Base-by-base conservation (phyloP, 176 grass and related monocot species). In the Thalia dealbata region DNA sequence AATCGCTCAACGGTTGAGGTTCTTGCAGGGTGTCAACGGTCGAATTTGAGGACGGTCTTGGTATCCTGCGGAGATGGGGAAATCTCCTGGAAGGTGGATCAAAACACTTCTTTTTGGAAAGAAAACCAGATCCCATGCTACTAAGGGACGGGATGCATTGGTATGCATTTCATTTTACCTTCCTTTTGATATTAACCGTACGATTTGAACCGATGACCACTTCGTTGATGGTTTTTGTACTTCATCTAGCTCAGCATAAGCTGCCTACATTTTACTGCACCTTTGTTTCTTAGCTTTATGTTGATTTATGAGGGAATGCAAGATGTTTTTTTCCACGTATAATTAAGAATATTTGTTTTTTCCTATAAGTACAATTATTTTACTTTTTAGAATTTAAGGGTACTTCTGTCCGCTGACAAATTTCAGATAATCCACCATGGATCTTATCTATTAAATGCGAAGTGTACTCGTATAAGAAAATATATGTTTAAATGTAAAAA, bases 61-160 rank as follows among this genome's bases (percentile, higher is more conserved):
- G 35, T 3, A 18, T 46, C 30, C 41, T 42, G n/a, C 66, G 10
- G 66, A 96, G 66, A 96, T 96, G 92, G 86, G 92, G 16, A 96
- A 87, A 75, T 96, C 92, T 48, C 92, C 92, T 38, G 92, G 73
- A 12, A 96, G 85, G 69, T 96, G 92, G 92, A 89, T 96, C 54
- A 96, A 92, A 69, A 85, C 84, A 5, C 77, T 96, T 76, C 80
- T 96, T 22, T 83, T 96, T 54, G 92, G 92, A 15, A 96, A 96
- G 86, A 92, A 91, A 75, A 85, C 78, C 7, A 84, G 84, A 80
- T 91, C 92, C 38, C 78, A 50, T 67, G 78, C 92, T 54, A 42
- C 56, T 16, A 96, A 89, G 68, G 69, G 70, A 14, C 83, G 78
- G 58, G 78, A 80, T 74, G 71, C 61, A 16, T 64, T 61, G 73